Conservation (phyloP, 108 stramenopile genomes). For the Skeletonema marinoi region DNA sequence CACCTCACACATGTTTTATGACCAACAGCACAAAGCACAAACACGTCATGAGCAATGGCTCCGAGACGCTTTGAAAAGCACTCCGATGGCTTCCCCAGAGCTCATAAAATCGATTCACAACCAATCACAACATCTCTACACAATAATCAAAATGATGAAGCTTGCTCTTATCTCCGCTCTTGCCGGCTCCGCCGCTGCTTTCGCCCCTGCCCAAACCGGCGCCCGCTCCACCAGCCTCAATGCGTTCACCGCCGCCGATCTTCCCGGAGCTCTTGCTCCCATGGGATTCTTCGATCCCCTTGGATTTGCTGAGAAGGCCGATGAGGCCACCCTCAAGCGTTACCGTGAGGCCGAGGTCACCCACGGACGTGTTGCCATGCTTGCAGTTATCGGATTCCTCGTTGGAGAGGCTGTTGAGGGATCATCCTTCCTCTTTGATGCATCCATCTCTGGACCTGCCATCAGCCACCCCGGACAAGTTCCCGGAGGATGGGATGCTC, state of each 20-base stretch:
- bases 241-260: background rate
- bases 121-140: too few relatives aligned
- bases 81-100: too few relatives aligned
- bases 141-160: slow-evolving; percentile 38
- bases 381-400: slow-evolving; percentile 66
- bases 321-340: slow-evolving; percentile 66
- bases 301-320: slow-evolving; percentile 54
- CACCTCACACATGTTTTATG: too few relatives aligned
- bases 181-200: slow-evolving; percentile 41
- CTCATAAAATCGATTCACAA: too few relatives aligned
- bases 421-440: slow-evolving; percentile 77
- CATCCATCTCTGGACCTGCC: slow-evolving; percentile 83
- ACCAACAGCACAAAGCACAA: too few relatives aligned
- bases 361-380: slow-evolving; percentile 77
- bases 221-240: slow-evolving; percentile 13
- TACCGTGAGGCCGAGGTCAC: slow-evolving; percentile 86
- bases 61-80: too few relatives aligned
- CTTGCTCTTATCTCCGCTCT: slow-evolving; percentile 36
- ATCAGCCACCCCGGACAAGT: slow-evolving; percentile 88
- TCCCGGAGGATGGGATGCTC: slow-evolving; percentile 62
- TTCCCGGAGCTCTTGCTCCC: too few relatives aligned
- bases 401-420: slow-evolving; percentile 82
- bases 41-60: too few relatives aligned
- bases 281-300: too few relatives aligned
- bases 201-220: slow-evolving; percentile 33